A percentile compares a stretch with the other conserved stretches of the same genome.
These are phyloP conservation scores for Aspergillus vadensis DNA, from an alignment of 2,329 filamentous ascomycete genomes.

Conservation along the genomic window DNA sequence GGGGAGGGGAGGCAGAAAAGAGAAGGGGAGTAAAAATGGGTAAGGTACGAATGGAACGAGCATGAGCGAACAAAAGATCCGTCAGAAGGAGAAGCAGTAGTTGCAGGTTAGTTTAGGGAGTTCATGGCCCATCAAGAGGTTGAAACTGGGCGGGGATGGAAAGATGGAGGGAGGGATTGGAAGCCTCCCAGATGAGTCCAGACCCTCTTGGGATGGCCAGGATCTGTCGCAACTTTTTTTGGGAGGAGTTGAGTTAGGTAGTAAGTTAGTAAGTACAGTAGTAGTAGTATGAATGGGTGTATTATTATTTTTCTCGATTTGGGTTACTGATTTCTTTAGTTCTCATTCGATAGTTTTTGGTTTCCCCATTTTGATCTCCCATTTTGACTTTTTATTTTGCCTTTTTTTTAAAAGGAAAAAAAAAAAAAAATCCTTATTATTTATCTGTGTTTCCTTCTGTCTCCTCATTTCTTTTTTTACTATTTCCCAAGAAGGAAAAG, in stretches of 20 bases:
- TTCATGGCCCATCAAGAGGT: constrained; percentile 14
- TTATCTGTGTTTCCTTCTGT: background rate
- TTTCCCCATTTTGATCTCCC: no score
- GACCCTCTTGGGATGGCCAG: constrained; percentile 18
- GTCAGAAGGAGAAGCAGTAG: constrained; percentile 14
- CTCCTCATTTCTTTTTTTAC: constrained; percentile 2
- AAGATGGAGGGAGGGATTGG: constrained; percentile 16
- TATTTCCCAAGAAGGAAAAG: background rate
- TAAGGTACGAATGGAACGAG: constrained; percentile 2
- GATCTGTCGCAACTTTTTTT: constrained; percentile 3
- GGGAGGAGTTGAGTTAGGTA: no score
- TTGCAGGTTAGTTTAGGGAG: constrained; percentile 12
- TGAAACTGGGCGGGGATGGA: constrained; percentile 14
- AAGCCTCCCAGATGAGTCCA: constrained; percentile 16
- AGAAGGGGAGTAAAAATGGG: background rate
- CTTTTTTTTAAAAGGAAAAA: no score
- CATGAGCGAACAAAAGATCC: constrained; percentile 10
- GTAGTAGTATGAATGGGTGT: no score
- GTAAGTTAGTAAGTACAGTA: background rate
- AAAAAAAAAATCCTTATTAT: no score
- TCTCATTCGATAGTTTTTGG: no score
- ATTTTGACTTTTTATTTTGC: no score
- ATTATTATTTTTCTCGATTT: background rate
- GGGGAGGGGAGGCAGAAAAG: background rate
- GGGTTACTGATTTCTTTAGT: background rate